Base-by-base conservation (phyloP, 2,329 filamentous ascomycete genomes). In the Alternaria infectoria region DNA sequence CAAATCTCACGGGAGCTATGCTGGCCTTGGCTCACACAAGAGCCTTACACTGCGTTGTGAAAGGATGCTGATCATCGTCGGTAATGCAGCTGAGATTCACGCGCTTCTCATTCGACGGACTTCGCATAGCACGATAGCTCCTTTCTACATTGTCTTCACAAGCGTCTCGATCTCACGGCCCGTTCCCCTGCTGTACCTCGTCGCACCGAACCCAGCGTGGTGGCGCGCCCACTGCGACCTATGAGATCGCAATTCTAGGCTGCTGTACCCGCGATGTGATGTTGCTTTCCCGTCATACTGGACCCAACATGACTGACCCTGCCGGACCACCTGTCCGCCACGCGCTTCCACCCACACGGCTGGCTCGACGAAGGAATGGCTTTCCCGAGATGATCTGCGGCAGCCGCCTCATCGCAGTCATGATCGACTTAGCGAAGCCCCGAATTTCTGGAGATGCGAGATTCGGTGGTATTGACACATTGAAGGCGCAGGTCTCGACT, bases 191-290 rank as follows among this genome's bases (percentile, higher is more conserved):
- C 61, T 58, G 47, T 36, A 30, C 28, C 59, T 19, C 36, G 67
- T 72, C 30, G 64, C 65, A 69, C 67, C 30, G 21, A 55, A 65
- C 64, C 61, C 66, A 51, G 50, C 56, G 45, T 49, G 55, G 62
- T 61, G 68, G 66, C 57, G 50, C 49, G 56, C 57, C 68, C 68
- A 57, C 59, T 57, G 57, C 19, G 25, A 5, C 47, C 59, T 68
- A 61, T 55, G 44, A 57, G 54, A 61, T 49, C 61, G 49, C 62
- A 49, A 59, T 25, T 11, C 52, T 54, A 64, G 50, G 47, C 55
- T 64, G 62, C 54, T 61, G 66, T 67, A 54, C 52, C 25, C 40
- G 6, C 4, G 9, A 8, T 19, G 15, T 17, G 21, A 8, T 7
- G 59, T 54, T 43, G 15, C 52, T 60, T 61, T 59, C 25, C 28